These are phyloP conservation scores for Suillus tomentosus DNA, from an alignment of 768 basidiomycete genomes.

Conservation along the genomic window DNA sequence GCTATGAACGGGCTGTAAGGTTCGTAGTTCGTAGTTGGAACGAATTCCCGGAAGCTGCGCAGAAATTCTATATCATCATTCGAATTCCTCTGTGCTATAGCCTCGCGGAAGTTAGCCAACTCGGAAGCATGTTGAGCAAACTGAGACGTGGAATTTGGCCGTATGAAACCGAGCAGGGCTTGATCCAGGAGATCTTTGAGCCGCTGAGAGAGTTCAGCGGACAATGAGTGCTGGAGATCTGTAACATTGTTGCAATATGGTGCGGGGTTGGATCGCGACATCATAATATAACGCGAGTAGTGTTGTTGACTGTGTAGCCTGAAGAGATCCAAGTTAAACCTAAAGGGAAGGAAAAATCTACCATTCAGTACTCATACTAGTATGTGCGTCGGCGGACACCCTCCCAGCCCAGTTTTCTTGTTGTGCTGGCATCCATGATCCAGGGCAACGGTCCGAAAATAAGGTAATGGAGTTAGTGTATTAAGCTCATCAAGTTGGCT, in stretches of 20 bases:
- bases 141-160: background rate
- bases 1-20: constrained; percentile 22
- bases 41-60: constrained; percentile 17
- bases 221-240: background rate
- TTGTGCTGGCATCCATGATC: no score
- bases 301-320: background rate
- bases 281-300: background rate
- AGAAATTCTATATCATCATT: constrained; percentile 14
- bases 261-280: background rate
- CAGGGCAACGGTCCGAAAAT: no score
- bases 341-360: background rate
- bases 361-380: no score
- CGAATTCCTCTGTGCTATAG: background rate
- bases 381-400: no score
- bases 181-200: background rate
- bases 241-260: background rate
- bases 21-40: constrained; percentile 26
- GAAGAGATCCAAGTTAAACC: background rate
- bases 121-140: constrained; percentile 1
- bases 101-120: constrained; percentile 4
- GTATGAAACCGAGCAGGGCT: constrained; percentile 4
- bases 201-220: constrained; percentile 6
- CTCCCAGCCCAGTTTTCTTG: no score
- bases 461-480: no score
- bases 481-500: no score